Percentiles rank a stretch among this genome's conserved stretches.
phyloP scores from a whole-genome alignment of 1,139 yeast species.

The Waltiozyma sp. region DNA sequence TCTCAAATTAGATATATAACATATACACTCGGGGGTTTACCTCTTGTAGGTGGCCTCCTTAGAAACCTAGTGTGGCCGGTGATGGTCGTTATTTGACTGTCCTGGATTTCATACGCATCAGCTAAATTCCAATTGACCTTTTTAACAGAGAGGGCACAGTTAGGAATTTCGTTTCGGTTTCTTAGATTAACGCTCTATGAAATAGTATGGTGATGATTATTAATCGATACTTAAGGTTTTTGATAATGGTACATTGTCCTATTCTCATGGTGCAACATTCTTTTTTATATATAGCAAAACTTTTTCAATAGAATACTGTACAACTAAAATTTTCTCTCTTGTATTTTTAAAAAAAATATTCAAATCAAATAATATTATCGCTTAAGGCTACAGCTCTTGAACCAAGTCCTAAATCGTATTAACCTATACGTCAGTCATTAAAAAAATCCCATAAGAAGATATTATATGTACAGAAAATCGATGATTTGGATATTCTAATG shows the following conservation, averaged over 20 bases:
- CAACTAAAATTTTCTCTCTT: no score
- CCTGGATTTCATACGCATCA: slow-evolving; percentile 17
- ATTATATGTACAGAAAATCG: no score
- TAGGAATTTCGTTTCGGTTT: slow-evolving; percentile 21
- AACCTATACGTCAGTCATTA: no score
- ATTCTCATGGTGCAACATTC: slow-evolving; percentile 18
- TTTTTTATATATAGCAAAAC: not conserved
- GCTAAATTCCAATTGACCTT: slow-evolving; percentile 22
- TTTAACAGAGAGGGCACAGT: slow-evolving; percentile 22
- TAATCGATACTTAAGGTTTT: slow-evolving; percentile 13
- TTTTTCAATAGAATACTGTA: not conserved
- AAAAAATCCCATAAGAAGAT: no score
- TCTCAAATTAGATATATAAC: slow-evolving; percentile 46
- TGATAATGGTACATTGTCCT: slow-evolving; percentile 14
- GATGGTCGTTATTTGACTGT: slow-evolving; percentile 17
- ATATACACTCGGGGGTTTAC: slow-evolving; percentile 18
- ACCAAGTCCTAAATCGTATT: no score
- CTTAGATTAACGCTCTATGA: slow-evolving; percentile 21
- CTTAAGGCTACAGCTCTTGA: no score
- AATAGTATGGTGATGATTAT: slow-evolving; percentile 13
- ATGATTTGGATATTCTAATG: not conserved
- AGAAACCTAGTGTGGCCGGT: slow-evolving; percentile 18
- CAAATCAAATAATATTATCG: no score
- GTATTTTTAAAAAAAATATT: no score
- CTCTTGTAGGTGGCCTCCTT: slow-evolving; percentile 9